Base-by-base conservation (phyloP, 2,329 filamentous ascomycete genomes). In the Penicillium sp. region DNA sequence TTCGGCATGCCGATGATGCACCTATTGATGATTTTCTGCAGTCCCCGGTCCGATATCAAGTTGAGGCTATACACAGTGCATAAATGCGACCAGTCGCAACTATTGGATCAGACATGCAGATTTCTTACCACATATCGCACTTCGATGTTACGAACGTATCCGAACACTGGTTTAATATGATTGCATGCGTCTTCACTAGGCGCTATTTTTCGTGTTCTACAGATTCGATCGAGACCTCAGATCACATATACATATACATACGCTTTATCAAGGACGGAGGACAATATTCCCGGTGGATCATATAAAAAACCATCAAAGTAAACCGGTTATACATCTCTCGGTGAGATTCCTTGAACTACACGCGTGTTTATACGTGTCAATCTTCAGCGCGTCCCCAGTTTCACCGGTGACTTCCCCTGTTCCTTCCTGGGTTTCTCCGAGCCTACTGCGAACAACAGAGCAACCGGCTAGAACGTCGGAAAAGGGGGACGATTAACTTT, bases 1-100 rank as follows among this genome's bases (percentile, higher is more conserved):
- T 27, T 59, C 53, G 53, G 56, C 45, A 59, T 59, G 56, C 56
- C 56, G 56, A 59, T 58, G 49, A 31, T 55, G 52, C 49, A 52
- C 21, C 39, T 42, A 24, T 39, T 37, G 47, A 26, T 22, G 35
- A 14, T 50, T 21, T 21, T 49, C 9, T 33, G 8, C 19, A n/a
- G 31, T 21, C 1, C 14, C n/a, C 33, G 19, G 48, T 42, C 49
- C 26, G 26, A 44, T 45, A 43, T 52, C n/a, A 26, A 43, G 19
- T 45, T 35, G 39, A 52, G 39, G 49, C 49, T 35, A 27, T 44
- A 29, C 14, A 24, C 13, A 16, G 10, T 27, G 24, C 46, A 49
- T 49, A n/a, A n/a, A 21, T 16, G 6, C 33, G 26, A 35, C 29
- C 19, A 48, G 14, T 35, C 8, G 19, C 13, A 10, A 24, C 26